These are phyloP conservation scores for Salicornia ramosissima DNA, from an alignment of 148 eudicot species.

Conservation along the genomic window DNA sequence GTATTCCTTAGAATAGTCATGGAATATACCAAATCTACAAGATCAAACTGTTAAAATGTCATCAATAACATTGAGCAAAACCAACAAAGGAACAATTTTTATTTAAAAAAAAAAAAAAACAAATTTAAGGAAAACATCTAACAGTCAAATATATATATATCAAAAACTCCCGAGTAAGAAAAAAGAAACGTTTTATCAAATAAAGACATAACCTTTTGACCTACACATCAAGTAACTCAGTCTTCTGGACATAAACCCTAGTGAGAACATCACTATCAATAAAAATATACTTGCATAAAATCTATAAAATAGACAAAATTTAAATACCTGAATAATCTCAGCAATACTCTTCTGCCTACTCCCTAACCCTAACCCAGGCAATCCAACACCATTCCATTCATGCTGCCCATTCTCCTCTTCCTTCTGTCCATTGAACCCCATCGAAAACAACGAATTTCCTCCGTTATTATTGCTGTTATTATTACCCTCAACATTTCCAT, in stretches of 20 bases:
- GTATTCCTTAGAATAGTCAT: not conserved
- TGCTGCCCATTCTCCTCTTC: slow-evolving; percentile 30
- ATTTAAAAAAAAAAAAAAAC: no score
- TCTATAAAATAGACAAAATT: not conserved
- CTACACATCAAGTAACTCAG: not conserved
- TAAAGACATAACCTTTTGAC: slow-evolving; percentile 6
- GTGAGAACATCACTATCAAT: not conserved
- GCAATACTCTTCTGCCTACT: slow-evolving; percentile 73
- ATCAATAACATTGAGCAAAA: not conserved
- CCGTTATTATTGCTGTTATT: not conserved
- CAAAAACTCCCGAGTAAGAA: not conserved
- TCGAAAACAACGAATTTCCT: slow-evolving; percentile 25
- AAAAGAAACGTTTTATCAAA: not conserved
- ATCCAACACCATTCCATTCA: slow-evolving; percentile 77
- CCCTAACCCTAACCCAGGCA: slow-evolving; percentile 71
- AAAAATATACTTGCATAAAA: not conserved
- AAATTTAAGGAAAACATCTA: not conserved
- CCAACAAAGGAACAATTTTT: no score
- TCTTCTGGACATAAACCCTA: slow-evolving; percentile 9
- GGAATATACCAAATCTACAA: slow-evolving; percentile 1
- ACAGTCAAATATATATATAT: no score
- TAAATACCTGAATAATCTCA: slow-evolving; percentile 66
- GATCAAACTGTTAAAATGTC: not conserved
- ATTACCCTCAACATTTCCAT: slow-evolving; percentile 8
- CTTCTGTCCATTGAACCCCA: slow-evolving; percentile 26